Base-by-base conservation (phyloP, 75 land plant species). In the Larix kaempferi region DNA sequence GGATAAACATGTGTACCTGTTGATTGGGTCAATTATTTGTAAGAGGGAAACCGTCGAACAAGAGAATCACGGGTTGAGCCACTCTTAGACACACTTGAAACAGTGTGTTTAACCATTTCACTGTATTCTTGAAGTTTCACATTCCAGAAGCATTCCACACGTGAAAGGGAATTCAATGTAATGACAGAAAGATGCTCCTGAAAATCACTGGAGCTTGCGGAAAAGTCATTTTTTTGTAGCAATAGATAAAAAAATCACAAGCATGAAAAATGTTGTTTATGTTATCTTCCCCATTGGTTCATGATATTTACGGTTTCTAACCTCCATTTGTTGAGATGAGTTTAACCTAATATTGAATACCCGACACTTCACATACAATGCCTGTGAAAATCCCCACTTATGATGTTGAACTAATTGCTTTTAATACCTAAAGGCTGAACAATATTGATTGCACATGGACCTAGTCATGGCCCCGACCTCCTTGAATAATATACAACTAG, bases 141-240 rank as follows among this genome's bases (percentile, higher is more conserved):
- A 57, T 86, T 90, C 16, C 99, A 90, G 25, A 91, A 81, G 79
- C 83, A 91, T 80, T 97, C 99, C 19, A 95, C 19, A 71, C 94
- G 91, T 59, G 99, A 93, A 61, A 97, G 89, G 17, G 94, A 75
- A 84, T 88, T 82, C 54, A 97, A 37, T 44, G 88, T 88, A 39
- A 19, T 63, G 14, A 88, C 89, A 66, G 92, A 88, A 55, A 79
- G 73, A 54, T 86, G 79, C 49, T 65, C 84, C 56, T 79, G 77
- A 44, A 59, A 58, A 56, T 80, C 57, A 21, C 55, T 14, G 1
- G 82, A 56, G 37, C 29, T 67, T 12, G 84, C 74, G 25, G 79
- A 22, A 80, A 37, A 84, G 75, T 78, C 56, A 81, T n/a, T 77
- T 77, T 78, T 90, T 91, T 73, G 87, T 80, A 25, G 89, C 95